Conservation (phyloP, 371 early-diverging fungal species). For the Choanephora cucurbitarum region DNA sequence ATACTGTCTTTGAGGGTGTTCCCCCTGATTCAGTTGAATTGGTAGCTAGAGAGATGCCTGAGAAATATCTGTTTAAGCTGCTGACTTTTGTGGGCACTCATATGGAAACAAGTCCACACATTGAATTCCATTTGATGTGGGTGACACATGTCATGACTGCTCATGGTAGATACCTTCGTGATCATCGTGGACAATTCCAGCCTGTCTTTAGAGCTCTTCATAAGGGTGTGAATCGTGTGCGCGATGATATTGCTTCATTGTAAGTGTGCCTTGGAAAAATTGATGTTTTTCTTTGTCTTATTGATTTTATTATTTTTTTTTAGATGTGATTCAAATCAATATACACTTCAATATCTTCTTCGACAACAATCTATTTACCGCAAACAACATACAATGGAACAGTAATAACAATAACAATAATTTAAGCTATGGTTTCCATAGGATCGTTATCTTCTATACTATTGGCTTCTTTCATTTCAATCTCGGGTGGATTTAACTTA, state of each 20-base stretch:
- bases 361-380: constrained; percentile 40
- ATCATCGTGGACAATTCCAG: constrained; percentile 74
- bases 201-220: constrained; percentile 78
- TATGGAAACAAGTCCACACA: constrained; percentile 75
- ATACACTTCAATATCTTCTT: constrained; percentile 72
- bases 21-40: constrained; percentile 78
- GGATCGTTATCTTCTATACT: constrained; percentile 2
- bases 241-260: constrained; percentile 78
- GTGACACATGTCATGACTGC: constrained; percentile 67
- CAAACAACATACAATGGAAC: constrained; percentile 19
- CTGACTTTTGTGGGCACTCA: constrained; percentile 79
- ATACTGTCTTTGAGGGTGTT: constrained; percentile 78
- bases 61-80: constrained; percentile 82
- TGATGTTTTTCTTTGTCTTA: neutral
- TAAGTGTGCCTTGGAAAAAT: constrained; percentile 43
- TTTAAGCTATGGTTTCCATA: constrained; percentile 26
- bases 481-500: neutral
- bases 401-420: constrained; percentile 5
- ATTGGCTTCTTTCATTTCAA: constrained; percentile 3
- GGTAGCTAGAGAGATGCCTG: constrained; percentile 76
- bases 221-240: constrained; percentile 70
- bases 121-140: constrained; percentile 92
- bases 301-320: constrained; percentile 11
- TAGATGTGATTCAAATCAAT: constrained; percentile 84
- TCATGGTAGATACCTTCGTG: constrained; percentile 84